Percentiles rank a stretch among this genome's conserved stretches.
These are phyloP conservation scores for Candolleomyces aberdarensis DNA, from an alignment of 768 basidiomycete genomes.

Conservation along the genomic window DNA sequence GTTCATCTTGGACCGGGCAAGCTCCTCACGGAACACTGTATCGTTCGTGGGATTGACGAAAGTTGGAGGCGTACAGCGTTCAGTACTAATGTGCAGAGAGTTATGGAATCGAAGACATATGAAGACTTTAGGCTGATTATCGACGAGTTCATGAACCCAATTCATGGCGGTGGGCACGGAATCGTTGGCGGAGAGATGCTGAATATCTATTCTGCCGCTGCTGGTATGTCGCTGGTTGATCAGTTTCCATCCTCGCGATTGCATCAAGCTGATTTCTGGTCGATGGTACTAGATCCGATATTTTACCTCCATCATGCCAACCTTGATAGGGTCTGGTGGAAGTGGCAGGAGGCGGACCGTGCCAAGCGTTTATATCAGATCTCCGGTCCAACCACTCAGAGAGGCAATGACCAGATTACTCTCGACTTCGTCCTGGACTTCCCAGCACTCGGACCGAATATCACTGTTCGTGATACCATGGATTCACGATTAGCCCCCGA, in stretches of 20 bases:
- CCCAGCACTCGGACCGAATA: conserved; percentile 1
- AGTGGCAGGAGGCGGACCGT: conserved; percentile 1
- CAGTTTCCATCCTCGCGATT: neutral
- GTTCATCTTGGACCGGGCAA: conserved; percentile 7
- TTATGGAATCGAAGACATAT: conserved; percentile 1
- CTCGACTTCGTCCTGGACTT: conserved; percentile 6
- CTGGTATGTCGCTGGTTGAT: neutral
- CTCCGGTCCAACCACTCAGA: conserved; percentile 5
- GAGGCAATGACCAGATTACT: neutral
- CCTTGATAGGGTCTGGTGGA: conserved; percentile 9
- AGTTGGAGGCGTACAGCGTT: neutral
- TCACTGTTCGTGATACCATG: conserved; percentile 3
- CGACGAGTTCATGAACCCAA: neutral
- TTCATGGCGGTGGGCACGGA: conserved; percentile 9
- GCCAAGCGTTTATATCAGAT: neutral
- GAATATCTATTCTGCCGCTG: conserved; percentile 7
- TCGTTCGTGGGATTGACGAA: conserved; percentile 5
- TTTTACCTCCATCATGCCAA: conserved; percentile 9
- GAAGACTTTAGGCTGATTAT: conserved; percentile 3
- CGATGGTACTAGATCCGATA: neutral
- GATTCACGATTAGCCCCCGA: neutral
- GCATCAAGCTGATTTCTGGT: neutral
- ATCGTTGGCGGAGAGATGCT: conserved; percentile 11
- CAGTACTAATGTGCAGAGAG: neutral
- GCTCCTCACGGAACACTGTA: conserved; percentile 6